Conservation (phyloP, 305 asterid genomes). For the Andrographis paniculata region DNA sequence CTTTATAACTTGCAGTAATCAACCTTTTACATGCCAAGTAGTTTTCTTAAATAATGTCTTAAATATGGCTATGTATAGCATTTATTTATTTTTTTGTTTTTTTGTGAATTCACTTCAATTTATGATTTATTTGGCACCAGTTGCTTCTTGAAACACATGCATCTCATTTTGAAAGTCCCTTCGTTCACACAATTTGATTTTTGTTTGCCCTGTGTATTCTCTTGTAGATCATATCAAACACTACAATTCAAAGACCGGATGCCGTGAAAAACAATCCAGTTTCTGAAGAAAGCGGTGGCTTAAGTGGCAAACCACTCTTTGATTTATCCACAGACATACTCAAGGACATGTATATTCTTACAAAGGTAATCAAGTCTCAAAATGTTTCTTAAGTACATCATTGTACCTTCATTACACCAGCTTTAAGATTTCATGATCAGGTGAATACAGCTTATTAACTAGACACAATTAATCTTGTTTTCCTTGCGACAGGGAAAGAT, state of each 20-base stretch:
- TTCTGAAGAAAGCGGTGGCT: slow-evolving; percentile 80
- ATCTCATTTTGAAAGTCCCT: neutral
- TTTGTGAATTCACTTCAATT: neutral
- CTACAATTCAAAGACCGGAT: slow-evolving; percentile 83
- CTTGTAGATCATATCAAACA: slow-evolving; percentile 81
- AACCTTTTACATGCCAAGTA: too few relatives aligned
- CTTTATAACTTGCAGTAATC: too few relatives aligned
- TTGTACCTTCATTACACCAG: neutral
- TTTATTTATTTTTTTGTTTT: too few relatives aligned
- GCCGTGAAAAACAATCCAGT: slow-evolving; percentile 45
- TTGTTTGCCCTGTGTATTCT: neutral
- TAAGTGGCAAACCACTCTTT: slow-evolving; percentile 92
- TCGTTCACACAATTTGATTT: neutral
- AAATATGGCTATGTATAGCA: too few relatives aligned
- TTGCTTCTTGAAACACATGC: neutral
- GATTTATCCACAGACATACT: slow-evolving; percentile 60
- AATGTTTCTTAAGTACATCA: neutral
- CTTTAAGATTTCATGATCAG: too few relatives aligned
- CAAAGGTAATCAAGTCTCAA: slow-evolving; percentile 53
- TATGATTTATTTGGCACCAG: neutral
- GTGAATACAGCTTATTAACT: too few relatives aligned
- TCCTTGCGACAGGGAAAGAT: slow-evolving; percentile 57
- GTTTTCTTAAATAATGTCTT: too few relatives aligned
- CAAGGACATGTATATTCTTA: slow-evolving; percentile 81
- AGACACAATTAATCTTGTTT: neutral